These are phyloP conservation scores for Rosellinia necatrix DNA, from an alignment of 2,329 filamentous ascomycete species.

Conservation along the genomic window DNA sequence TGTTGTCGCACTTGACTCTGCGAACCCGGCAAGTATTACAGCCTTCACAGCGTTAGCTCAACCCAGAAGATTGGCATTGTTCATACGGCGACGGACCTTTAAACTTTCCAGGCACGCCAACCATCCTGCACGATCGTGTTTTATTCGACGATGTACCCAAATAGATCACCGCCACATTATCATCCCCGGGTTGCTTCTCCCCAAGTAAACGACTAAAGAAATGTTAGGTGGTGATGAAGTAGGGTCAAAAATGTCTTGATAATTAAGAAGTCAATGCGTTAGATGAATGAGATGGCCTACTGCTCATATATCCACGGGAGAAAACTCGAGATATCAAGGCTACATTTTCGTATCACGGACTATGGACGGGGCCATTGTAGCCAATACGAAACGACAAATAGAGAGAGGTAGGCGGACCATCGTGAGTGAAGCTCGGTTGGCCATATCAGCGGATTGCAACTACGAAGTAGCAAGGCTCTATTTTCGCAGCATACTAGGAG, in stretches of 20 bases:
- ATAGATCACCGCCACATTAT: conserved; percentile 9
- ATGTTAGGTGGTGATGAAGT: background rate
- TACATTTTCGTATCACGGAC: conserved; percentile 14
- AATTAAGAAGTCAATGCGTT: background rate
- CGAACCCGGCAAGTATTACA: conserved; percentile 63
- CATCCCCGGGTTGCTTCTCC: background rate
- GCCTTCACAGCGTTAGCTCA: conserved; percentile 35
- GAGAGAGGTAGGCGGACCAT: conserved; percentile 2
- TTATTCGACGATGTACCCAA: background rate
- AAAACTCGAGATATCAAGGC: background rate
- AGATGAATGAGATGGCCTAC: background rate
- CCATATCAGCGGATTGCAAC: conserved; percentile 17
- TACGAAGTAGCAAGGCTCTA: conserved; percentile 13
- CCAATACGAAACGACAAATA: conserved; percentile 21
- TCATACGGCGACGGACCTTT: conserved; percentile 46
- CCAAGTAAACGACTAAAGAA: background rate
- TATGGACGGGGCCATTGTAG: conserved; percentile 5
- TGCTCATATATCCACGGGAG: conserved; percentile 20
- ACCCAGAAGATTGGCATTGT: background rate
- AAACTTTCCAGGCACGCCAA: conserved; percentile 66
- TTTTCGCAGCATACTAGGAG: conserved; percentile 23
- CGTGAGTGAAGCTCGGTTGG: conserved; percentile 22
- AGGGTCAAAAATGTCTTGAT: conserved; percentile 2
- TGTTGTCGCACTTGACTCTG: conserved; percentile 58
- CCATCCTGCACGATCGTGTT: conserved; percentile 49